Percentiles rank a stretch among this genome's conserved stretches.
Conservation (phyloP, 2,329 filamentous ascomycete species). For the Hymenotorrendiella dingleyae region DNA sequence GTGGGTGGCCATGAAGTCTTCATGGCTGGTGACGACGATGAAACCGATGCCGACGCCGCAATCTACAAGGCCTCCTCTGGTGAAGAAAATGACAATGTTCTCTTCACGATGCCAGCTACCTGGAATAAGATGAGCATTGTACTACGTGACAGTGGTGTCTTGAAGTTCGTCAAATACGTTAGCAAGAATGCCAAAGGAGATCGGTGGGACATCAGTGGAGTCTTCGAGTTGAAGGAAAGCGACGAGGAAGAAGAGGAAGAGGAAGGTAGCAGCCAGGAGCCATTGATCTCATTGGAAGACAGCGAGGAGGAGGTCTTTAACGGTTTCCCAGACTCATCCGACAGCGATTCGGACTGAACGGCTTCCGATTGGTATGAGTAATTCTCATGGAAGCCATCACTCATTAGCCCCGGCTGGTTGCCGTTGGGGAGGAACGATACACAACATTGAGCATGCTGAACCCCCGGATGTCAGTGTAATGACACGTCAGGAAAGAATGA, state of each 20-base stretch:
- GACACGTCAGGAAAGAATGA: too few species aligned
- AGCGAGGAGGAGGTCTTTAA: conserved; percentile 50
- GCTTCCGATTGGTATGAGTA: too few species aligned
- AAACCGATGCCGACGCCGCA: conserved; percentile 67
- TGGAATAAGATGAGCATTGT: conserved; percentile 96
- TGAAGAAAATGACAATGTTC: conserved; percentile 69
- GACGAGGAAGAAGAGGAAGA: conserved; percentile 39
- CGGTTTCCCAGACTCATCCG: conserved; percentile 44
- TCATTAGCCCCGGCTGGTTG: too few species aligned
- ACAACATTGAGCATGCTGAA: too few species aligned
- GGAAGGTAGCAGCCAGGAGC: conserved; percentile 33
- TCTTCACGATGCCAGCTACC: conserved; percentile 61
- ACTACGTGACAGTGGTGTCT: conserved; percentile 73
- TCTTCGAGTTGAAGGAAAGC: conserved; percentile 63
- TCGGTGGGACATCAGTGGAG: conserved; percentile 83
- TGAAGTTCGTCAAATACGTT: conserved; percentile 97
- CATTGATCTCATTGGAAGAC: conserved; percentile 34
- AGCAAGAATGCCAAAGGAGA: conserved; percentile 77
- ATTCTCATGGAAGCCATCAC: too few species aligned
- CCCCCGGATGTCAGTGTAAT: too few species aligned
- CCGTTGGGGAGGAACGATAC: too few species aligned
- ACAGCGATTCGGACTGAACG: conserved; percentile 29
- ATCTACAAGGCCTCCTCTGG: conserved; percentile 67
- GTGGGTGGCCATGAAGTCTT: conserved; percentile 82
- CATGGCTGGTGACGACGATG: conserved; percentile 81